Conservation (phyloP, 2,329 filamentous ascomycete genomes). For the Penicillium sp. region DNA sequence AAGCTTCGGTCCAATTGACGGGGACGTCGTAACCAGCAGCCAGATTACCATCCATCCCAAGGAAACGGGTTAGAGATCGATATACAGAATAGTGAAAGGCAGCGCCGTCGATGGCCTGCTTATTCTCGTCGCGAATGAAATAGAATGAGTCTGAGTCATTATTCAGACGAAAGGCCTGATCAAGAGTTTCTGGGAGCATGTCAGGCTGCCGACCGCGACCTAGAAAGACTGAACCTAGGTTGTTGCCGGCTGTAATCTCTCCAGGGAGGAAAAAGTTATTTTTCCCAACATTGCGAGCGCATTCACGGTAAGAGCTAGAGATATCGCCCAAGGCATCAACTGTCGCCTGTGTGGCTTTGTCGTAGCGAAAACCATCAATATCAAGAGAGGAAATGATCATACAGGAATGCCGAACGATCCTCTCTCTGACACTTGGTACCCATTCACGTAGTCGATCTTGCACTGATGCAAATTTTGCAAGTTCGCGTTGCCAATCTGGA, state of each 20-base stretch:
- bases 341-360: conserved; percentile 68
- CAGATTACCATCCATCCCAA: conserved; percentile 63
- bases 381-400: conserved; percentile 66
- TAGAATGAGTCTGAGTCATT: conserved; percentile 48
- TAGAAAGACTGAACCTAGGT: conserved; percentile 64
- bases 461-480: conserved; percentile 69
- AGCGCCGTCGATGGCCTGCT: conserved; percentile 61
- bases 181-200: conserved; percentile 54
- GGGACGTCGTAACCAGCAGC: conserved; percentile 59
- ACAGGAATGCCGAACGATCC: conserved; percentile 65
- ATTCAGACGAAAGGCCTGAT: conserved; percentile 54
- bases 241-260: conserved; percentile 67
- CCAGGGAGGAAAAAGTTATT: conserved; percentile 67
- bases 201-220: conserved; percentile 64
- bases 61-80: conserved; percentile 63
- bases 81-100: conserved; percentile 70
- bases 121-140: conserved; percentile 58
- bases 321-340: conserved; percentile 65
- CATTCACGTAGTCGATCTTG: conserved; percentile 70
- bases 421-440: conserved; percentile 61
- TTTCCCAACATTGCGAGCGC: conserved; percentile 62
- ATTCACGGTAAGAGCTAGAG: conserved; percentile 60
- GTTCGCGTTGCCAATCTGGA: conserved; percentile 66
- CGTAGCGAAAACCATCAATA: conserved; percentile 69
- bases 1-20: conserved; percentile 59